A percentile compares a stretch with the other conserved stretches of the same genome.
phyloP scores from a whole-genome alignment of 2,329 filamentous ascomycete species.

The Fusarium odoratissimum region DNA sequence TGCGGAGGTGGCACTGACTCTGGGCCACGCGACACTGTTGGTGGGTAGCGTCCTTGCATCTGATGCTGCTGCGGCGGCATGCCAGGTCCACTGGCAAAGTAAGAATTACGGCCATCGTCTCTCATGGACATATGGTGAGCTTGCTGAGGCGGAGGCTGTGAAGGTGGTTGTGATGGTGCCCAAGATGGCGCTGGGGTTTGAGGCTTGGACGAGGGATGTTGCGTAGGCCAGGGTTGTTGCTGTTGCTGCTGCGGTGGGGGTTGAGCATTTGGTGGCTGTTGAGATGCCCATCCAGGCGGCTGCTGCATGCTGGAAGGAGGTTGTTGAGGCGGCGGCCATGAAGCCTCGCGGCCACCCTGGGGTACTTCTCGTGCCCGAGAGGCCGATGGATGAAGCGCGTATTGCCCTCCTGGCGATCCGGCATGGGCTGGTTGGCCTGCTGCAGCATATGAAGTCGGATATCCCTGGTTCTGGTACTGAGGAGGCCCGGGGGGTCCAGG shows the following conservation, averaged over 20 bases:
- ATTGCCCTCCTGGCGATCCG: slow-evolving; percentile 67
- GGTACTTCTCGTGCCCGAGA: slow-evolving; percentile 58
- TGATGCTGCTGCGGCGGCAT: slow-evolving; percentile 47
- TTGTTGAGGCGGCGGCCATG: slow-evolving; percentile 49
- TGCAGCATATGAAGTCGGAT: slow-evolving; percentile 56
- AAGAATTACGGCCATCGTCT: slow-evolving; percentile 53
- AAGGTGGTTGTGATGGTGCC: slow-evolving; percentile 50
- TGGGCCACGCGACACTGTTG: slow-evolving; percentile 54
- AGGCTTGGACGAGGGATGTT: slow-evolving; percentile 50
- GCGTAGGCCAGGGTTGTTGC: slow-evolving; percentile 50
- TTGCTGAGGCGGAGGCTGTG: slow-evolving; percentile 50
- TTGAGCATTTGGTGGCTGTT: slow-evolving; percentile 47
- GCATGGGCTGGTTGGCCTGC: slow-evolving; percentile 53
- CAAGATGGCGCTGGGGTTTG: slow-evolving; percentile 50
- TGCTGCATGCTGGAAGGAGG: slow-evolving; percentile 41
- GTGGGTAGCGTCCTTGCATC: slow-evolving; percentile 54
- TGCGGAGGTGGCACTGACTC: slow-evolving; percentile 55
- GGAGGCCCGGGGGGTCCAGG: slow-evolving; percentile 52
- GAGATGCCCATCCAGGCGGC: slow-evolving; percentile 47
- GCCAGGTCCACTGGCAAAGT: slow-evolving; percentile 48
- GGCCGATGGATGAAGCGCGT: slow-evolving; percentile 59
- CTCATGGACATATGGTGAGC: slow-evolving; percentile 51
- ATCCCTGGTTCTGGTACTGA: slow-evolving; percentile 59
- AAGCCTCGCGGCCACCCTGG: slow-evolving; percentile 51
- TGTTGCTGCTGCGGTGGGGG: slow-evolving; percentile 48